Base-by-base conservation (phyloP, 208 protist species). In the Trichomonas gallinae region DNA sequence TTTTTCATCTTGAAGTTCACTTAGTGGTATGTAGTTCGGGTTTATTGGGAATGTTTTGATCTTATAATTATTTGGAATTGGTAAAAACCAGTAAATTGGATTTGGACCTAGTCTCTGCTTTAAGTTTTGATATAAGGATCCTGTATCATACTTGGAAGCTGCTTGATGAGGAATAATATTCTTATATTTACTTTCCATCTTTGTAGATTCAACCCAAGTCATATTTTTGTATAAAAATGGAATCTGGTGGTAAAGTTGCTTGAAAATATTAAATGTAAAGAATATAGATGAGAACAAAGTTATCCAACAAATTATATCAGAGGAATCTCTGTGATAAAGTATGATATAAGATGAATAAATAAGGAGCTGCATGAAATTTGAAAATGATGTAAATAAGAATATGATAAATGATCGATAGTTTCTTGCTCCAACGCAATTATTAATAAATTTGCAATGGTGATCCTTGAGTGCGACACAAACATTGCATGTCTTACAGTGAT, bases 371-470 rank as follows among this genome's bases (percentile, higher is more conserved):
- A 51, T 38, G 40, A 17, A 48, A 58, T 51, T 17, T 6, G 45
- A 8, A 17, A 26, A 42, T 48, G 17, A 93, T 51, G 23, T 0
- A 34, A 96, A 45, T 44, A 96, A 34, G 13, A 96, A 83, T 31
- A 96, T 3, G 2, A 82, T n/a, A 45, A 96, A 96, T 13, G 34
- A 81, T 49, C 40, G 34, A 45, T 96, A 96, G 46, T 96, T 96
- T 46, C 93, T 49, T 45, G 63, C 63, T 44, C 93, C 93, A 83
- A 96, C 49, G 44, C 93, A 96, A 82, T 96, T 96, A n/a, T 49
- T 34, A 44, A 96, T 81, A 42, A 44, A 96, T 45, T 63, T 36
- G 51, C 93, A 96, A 82, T 96, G 93, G 82, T 96, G 93, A 46
- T 96, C 93, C 49, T 42, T 96, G 9, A 63, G 34, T 15, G 63